phyloP scores from a whole-genome alignment of 2,329 filamentous ascomycete species.

The Stenocarpella maydis region DNA sequence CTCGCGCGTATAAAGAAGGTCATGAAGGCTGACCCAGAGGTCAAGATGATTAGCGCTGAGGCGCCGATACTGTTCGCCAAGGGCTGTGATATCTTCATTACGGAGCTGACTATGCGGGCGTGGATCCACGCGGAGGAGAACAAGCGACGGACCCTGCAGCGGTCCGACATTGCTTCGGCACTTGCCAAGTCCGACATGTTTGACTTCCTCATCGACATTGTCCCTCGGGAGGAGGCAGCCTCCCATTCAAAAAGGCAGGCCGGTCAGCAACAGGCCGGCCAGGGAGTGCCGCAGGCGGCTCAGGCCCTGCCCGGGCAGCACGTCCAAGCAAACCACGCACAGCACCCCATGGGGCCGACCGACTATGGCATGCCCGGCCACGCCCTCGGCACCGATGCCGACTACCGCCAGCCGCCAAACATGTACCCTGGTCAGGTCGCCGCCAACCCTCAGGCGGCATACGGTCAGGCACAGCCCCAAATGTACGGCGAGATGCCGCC shows the following conservation, averaged over 20 bases:
- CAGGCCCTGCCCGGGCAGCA: constrained; percentile 63
- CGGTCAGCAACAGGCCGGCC: constrained; percentile 53
- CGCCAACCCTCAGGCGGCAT: constrained; percentile 73
- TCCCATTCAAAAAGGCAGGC: constrained; percentile 81
- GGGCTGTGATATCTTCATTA: constrained; percentile 99
- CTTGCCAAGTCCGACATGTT: constrained; percentile 99
- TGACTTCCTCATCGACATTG: constrained; percentile 98
- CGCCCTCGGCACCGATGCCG: constrained; percentile 71
- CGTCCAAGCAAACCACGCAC: constrained; percentile 62
- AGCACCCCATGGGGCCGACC: constrained; percentile 65
- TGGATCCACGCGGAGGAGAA: constrained; percentile 99
- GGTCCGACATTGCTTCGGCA: constrained; percentile 95
- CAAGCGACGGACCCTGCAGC: constrained; percentile 92
- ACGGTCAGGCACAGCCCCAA: constrained; percentile 78
- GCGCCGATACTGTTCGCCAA: constrained; percentile 98
- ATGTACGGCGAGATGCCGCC: constrained; percentile 85
- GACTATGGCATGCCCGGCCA: constrained; percentile 72
- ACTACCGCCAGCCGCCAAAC: constrained; percentile 79
- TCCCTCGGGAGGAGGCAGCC: constrained; percentile 91
- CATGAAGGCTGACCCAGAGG: constrained; percentile 99
- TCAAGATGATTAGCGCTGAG: constrained; percentile 99
- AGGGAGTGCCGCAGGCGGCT: constrained; percentile 55
- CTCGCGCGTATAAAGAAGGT: constrained; percentile 99
- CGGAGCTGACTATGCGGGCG: constrained; percentile 97
- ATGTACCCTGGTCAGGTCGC: constrained; percentile 88